Percentiles rank a stretch among this genome's conserved stretches.
Conservation (phyloP, 768 basidiomycete genomes). For the Phaffia australis region DNA sequence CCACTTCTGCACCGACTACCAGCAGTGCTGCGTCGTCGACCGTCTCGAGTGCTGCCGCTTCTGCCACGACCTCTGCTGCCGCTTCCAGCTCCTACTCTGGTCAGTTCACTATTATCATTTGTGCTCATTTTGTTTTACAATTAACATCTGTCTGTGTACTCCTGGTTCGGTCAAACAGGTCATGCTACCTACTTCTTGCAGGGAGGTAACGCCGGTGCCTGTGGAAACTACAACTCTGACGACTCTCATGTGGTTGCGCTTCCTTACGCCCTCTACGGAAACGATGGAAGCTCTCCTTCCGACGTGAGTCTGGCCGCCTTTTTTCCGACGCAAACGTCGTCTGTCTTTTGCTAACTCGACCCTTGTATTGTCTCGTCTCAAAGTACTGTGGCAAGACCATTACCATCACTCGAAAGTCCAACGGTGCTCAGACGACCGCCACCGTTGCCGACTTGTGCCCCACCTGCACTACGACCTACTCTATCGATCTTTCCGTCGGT, state of each 20-base stretch:
- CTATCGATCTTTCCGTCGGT: slow-evolving; percentile 47
- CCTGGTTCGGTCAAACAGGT: no score
- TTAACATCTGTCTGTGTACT: no score
- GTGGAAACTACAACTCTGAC: slow-evolving; percentile 55
- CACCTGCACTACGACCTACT: slow-evolving; percentile 54
- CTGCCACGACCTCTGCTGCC: slow-evolving; percentile 27
- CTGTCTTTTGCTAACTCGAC: no score
- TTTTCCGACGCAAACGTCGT: no score
- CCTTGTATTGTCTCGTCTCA: slow-evolving; percentile 39
- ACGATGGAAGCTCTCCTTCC: slow-evolving; percentile 30
- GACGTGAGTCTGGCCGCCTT: no score
- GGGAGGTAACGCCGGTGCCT: slow-evolving; percentile 64
- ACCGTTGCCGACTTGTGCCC: slow-evolving; percentile 62
- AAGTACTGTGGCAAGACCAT: slow-evolving; percentile 56
- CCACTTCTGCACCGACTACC: slow-evolving; percentile 26
- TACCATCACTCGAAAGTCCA: slow-evolving; percentile 52
- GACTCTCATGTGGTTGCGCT: slow-evolving; percentile 39
- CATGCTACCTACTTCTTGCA: slow-evolving; percentile 55
- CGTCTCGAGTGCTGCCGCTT: neutral
- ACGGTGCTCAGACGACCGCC: slow-evolving; percentile 52
- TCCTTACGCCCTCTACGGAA: slow-evolving; percentile 49
- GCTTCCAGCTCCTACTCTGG: slow-evolving; percentile 30
- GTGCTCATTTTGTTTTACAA: no score
- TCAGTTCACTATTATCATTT: neutral
- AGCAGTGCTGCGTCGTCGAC: no score